Conservation (phyloP, 1,284 basidiomycete genomes). For the Pterulicium gracile region DNA sequence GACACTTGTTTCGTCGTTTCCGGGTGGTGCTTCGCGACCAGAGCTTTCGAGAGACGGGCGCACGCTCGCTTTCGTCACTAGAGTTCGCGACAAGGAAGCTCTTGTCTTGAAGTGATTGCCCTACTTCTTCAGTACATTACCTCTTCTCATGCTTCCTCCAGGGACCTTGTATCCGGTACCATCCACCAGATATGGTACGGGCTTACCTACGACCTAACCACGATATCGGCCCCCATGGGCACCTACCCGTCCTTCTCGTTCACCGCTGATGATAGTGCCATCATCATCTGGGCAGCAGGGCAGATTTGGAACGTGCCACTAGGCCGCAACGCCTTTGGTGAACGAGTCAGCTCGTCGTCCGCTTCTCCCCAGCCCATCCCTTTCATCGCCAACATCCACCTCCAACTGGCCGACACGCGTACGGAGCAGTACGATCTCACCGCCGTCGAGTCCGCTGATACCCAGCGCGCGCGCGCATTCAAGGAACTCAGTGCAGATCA, state of each 20-base stretch:
- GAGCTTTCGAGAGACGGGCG: constrained; percentile 58
- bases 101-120: constrained; percentile 52
- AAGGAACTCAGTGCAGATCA: constrained; percentile 46
- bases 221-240: constrained; percentile 59
- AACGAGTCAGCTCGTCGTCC: constrained; percentile 28
- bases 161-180: constrained; percentile 56
- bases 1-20: constrained; percentile 40
- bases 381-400: constrained; percentile 52
- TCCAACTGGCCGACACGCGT: constrained; percentile 50
- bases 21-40: constrained; percentile 63
- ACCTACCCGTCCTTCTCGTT: constrained; percentile 68
- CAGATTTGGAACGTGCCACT: constrained; percentile 55
- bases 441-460: constrained; percentile 38
- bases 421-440: constrained; percentile 34
- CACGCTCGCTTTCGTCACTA: constrained; percentile 62
- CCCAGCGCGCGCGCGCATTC: constrained; percentile 47
- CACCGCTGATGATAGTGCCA: constrained; percentile 44
- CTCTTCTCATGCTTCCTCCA: constrained; percentile 15
- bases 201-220: constrained; percentile 51
- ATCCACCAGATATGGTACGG: constrained; percentile 59
- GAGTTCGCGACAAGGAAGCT: constrained; percentile 61
- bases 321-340: constrained; percentile 33
- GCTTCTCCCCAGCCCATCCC: constrained; percentile 34
- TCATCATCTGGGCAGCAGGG: constrained; percentile 65
- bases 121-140: constrained; percentile 1